phyloP scores from a whole-genome alignment of 2,329 filamentous ascomycete species.

The Aspergillus amoenus region DNA sequence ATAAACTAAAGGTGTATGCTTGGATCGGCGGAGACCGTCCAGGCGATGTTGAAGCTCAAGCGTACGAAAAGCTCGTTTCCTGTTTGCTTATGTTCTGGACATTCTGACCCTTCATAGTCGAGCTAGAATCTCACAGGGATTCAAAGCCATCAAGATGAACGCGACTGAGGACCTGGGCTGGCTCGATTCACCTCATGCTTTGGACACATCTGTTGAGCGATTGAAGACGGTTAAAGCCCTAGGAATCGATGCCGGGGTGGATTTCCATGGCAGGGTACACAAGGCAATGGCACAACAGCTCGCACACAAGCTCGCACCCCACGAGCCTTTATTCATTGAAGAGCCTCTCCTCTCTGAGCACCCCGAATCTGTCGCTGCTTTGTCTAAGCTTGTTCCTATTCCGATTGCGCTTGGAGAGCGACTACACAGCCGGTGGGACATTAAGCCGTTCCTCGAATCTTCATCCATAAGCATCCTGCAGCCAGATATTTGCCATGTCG shows the following conservation, averaged over 20 bases:
- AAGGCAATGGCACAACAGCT: conserved; percentile 81
- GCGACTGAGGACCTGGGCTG: conserved; percentile 73
- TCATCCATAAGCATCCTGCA: conserved; percentile 70
- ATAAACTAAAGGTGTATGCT: conserved; percentile 70
- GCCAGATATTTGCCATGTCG: conserved; percentile 70
- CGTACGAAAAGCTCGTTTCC: background rate
- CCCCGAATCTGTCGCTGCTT: conserved; percentile 62
- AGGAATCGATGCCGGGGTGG: conserved; percentile 71
- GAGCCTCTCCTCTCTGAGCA: conserved; percentile 69
- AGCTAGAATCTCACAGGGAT: conserved; percentile 40
- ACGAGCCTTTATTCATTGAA: conserved; percentile 73
- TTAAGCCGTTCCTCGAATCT: conserved; percentile 69
- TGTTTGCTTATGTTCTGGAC: background rate
- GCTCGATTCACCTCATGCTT: conserved; percentile 67
- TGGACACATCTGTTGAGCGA: background rate
- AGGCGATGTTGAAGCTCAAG: conserved; percentile 62
- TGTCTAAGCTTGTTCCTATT: conserved; percentile 56
- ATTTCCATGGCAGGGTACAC: conserved; percentile 76
- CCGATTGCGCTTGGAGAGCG: conserved; percentile 74
- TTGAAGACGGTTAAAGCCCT: conserved; percentile 55
- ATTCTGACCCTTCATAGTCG: background rate
- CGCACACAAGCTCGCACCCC: conserved; percentile 64
- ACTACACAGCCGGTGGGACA: conserved; percentile 71
- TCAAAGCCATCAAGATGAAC: conserved; percentile 70
- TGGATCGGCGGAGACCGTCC: conserved; percentile 79